Percentiles rank a stretch among this genome's conserved stretches.
Evolutionary conservation across 163 green algal genomes (phyloP).

Genomic region (Coccomyxa subellipsoidea): DNA sequence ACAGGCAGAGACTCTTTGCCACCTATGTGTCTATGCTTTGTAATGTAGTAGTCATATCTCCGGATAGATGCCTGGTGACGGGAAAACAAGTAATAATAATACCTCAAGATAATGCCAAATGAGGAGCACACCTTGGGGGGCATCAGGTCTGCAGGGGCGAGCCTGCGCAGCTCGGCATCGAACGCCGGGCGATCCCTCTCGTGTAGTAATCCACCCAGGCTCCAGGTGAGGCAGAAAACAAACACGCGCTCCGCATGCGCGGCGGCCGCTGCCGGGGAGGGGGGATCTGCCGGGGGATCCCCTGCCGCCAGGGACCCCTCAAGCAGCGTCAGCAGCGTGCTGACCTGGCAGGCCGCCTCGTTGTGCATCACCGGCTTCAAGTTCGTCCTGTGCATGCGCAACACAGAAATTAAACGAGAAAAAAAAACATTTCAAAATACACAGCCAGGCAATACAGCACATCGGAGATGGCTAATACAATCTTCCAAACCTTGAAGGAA

Average conservation of each 20-base stretch:
- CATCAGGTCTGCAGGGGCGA: constrained; percentile 29
- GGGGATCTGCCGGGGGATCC: constrained; percentile 14
- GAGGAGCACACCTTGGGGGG: constrained; percentile 14
- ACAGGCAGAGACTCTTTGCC: too few species aligned
- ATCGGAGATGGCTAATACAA: too few species aligned
- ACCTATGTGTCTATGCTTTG: too few species aligned
- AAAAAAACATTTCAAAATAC: too few species aligned
- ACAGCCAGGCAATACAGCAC: too few species aligned
- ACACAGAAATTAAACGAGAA: not conserved
- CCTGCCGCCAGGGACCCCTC: constrained; percentile 56
- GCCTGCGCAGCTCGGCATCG: constrained; percentile 66
- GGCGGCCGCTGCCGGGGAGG: constrained; percentile 13
- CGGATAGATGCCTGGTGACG: too few species aligned
- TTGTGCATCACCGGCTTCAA: constrained; percentile 81
- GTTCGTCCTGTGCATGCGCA: constrained; percentile 24
- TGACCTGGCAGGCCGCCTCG: constrained; percentile 68
- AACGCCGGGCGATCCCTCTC: constrained; percentile 68
- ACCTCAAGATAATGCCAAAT: too few species aligned
- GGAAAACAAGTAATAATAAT: too few species aligned
- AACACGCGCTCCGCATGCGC: constrained; percentile 77
- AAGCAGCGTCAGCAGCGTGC: constrained; percentile 81
- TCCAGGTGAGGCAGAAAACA: constrained; percentile 85
- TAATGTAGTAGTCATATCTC: too few species aligned
- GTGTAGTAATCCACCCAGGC: constrained; percentile 78
- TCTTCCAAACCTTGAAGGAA: too few species aligned